Conservation (phyloP, 768 basidiomycete genomes). For the Coprinopsis cinerea region DNA sequence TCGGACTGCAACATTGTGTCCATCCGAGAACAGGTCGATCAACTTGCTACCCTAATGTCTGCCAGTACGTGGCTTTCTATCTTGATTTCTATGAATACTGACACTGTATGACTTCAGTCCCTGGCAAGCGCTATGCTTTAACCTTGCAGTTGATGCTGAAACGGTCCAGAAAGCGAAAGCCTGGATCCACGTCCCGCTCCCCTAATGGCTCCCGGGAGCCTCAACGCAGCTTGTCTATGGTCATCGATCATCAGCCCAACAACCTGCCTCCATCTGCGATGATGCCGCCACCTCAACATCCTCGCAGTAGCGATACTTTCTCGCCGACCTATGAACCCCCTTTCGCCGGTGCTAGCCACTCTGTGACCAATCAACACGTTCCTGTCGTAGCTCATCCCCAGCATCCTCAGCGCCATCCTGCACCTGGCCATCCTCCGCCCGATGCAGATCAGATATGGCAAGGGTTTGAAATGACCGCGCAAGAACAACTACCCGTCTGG, state of each 20-base stretch:
- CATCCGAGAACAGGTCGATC: conserved; percentile 73
- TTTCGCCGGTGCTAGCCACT: conserved; percentile 26
- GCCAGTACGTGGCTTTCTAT: conserved; percentile 49
- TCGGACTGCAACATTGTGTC: conserved; percentile 73
- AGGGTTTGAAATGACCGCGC: conserved; percentile 65
- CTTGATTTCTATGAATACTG: not conserved
- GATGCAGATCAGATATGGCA: conserved; percentile 71
- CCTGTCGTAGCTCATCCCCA: conserved; percentile 8
- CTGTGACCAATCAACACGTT: conserved; percentile 17
- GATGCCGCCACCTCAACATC: conserved; percentile 17
- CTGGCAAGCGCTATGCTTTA: conserved; percentile 87
- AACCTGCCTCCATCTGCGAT: conserved; percentile 20
- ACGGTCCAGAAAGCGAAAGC: conserved; percentile 57
- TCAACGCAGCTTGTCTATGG: conserved; percentile 43
- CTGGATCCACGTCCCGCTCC: conserved; percentile 52
- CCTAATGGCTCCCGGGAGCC: conserved; percentile 53
- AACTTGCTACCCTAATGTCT: conserved; percentile 67
- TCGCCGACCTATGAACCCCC: conserved; percentile 52
- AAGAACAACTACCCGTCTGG: conserved; percentile 79
- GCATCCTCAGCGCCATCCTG: conserved; percentile 6
- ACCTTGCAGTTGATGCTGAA: conserved; percentile 89
- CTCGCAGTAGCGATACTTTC: conserved; percentile 43
- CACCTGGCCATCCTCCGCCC: conserved; percentile 12
- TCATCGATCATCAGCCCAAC: conserved; percentile 35
- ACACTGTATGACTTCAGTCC: conserved; percentile 49